Evolutionary conservation across 2,329 filamentous ascomycete species (phyloP).

Genomic region (Geosmithia flava): DNA sequence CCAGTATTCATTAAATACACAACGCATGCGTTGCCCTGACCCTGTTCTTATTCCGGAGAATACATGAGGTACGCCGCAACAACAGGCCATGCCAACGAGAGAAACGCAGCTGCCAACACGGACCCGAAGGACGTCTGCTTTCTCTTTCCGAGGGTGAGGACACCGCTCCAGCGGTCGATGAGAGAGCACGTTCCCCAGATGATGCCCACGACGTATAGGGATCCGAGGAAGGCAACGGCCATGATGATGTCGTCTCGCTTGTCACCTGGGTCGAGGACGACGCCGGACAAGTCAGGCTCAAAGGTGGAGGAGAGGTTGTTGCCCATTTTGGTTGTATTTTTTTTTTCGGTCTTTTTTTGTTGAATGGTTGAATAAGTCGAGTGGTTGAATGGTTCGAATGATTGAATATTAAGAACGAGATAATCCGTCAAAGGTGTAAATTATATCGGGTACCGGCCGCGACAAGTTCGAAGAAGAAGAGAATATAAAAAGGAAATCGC

Average conservation of each 20-base stretch:
- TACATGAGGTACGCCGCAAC: slow-evolving; percentile 19
- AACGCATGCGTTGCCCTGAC: too few relatives aligned
- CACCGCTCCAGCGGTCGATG: slow-evolving; percentile 28
- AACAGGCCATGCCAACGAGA: slow-evolving; percentile 22
- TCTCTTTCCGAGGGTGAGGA: slow-evolving; percentile 16
- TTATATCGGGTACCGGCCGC: too few relatives aligned
- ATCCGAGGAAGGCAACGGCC: slow-evolving; percentile 18
- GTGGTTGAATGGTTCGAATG: background rate
- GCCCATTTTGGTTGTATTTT: slow-evolving; percentile 18
- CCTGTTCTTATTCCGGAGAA: slow-evolving; percentile 1
- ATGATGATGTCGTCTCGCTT: slow-evolving; percentile 16
- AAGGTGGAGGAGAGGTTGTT: slow-evolving; percentile 25
- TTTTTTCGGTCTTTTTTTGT: background rate
- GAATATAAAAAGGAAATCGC: too few relatives aligned
- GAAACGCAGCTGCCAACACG: slow-evolving; percentile 16
- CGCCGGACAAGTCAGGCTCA: slow-evolving; percentile 22
- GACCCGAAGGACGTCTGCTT: slow-evolving; percentile 9
- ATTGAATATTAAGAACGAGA: background rate
- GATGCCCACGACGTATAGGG: slow-evolving; percentile 23
- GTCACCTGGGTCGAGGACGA: slow-evolving; percentile 18
- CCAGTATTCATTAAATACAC: too few relatives aligned
- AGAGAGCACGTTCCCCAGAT: slow-evolving; percentile 28
- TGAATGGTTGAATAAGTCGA: background rate
- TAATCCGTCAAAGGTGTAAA: too few relatives aligned
- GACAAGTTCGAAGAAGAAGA: too few relatives aligned